phyloP scores from a whole-genome alignment of 371 early-diverging fungal genomes.

The Mucor circinelloides region DNA sequence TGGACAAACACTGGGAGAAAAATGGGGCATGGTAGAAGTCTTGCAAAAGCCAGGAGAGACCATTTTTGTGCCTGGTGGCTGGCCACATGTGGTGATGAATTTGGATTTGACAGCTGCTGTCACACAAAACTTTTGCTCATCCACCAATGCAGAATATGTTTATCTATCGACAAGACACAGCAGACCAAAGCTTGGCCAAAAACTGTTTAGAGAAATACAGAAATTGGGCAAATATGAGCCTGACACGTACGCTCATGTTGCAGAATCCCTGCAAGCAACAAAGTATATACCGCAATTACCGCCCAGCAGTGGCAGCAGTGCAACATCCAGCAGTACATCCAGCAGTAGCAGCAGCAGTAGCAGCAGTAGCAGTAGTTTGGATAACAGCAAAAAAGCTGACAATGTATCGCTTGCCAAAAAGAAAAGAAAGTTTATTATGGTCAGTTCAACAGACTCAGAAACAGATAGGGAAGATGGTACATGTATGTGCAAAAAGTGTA shows the following conservation, averaged over 20 bases:
- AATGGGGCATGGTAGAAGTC: conserved; percentile 74
- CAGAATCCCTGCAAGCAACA: conserved; percentile 50
- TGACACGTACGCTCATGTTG: conserved; percentile 42
- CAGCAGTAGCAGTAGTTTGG: conserved; percentile 24
- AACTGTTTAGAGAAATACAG: conserved; percentile 51
- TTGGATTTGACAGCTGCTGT: conserved; percentile 79
- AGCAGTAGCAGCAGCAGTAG: conserved; percentile 35
- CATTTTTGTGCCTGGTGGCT: conserved; percentile 86
- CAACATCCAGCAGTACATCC: conserved; percentile 41
- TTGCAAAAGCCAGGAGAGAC: conserved; percentile 81
- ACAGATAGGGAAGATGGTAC: conserved; percentile 59
- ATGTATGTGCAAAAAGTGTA: conserved; percentile 67
- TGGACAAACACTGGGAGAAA: conserved; percentile 50
- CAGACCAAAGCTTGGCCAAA: conserved; percentile 71
- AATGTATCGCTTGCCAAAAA: neutral
- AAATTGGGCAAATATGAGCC: conserved; percentile 43
- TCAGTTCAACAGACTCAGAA: conserved; percentile 60
- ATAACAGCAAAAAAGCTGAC: neutral
- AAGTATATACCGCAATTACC: conserved; percentile 60
- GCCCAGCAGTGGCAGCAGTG: conserved; percentile 51
- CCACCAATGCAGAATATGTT: conserved; percentile 73
- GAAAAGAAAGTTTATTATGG: conserved; percentile 19
- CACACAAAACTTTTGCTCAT: conserved; percentile 83
- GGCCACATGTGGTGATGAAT: conserved; percentile 87
- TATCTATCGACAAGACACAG: conserved; percentile 70